Conservation (phyloP, 768 basidiomycete genomes). For the Russula griseocarnosa region DNA sequence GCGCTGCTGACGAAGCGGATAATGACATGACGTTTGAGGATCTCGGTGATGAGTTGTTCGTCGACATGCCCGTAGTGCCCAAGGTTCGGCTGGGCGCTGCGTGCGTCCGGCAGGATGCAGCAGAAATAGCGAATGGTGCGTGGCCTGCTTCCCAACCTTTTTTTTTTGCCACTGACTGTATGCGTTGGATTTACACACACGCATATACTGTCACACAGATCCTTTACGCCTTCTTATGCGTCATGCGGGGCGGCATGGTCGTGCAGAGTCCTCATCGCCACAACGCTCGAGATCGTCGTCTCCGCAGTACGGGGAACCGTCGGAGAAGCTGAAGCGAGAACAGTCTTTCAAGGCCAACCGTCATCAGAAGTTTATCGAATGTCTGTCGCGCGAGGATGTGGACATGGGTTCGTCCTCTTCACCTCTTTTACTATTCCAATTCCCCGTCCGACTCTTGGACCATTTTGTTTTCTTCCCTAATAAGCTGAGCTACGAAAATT, state of each 20-base stretch:
- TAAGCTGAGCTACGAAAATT: slow-evolving; percentile 82
- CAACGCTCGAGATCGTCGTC: slow-evolving; percentile 22
- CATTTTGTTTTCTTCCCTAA: not conserved
- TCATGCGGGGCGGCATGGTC: slow-evolving; percentile 6
- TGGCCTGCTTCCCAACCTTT: not conserved
- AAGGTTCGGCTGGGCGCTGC: slow-evolving; percentile 3
- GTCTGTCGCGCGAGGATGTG: slow-evolving; percentile 69
- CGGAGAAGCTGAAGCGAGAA: slow-evolving; percentile 60
- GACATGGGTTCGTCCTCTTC: slow-evolving; percentile 59
- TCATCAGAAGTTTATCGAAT: slow-evolving; percentile 77
- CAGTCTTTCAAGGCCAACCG: slow-evolving; percentile 75
- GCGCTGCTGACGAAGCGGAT: slow-evolving; percentile 16
- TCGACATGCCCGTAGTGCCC: slow-evolving; percentile 22
- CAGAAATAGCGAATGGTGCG: slow-evolving; percentile 27
- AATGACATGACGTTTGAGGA: slow-evolving; percentile 23
- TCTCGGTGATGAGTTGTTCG: slow-evolving; percentile 23
- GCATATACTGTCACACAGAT: slow-evolving; percentile 8
- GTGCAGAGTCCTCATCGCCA: slow-evolving; percentile 7
- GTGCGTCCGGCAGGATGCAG: slow-evolving; percentile 28
- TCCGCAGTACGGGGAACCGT: slow-evolving; percentile 14
- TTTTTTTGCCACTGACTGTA: not conserved
- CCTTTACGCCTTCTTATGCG: slow-evolving; percentile 24
- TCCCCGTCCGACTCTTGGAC: not conserved
- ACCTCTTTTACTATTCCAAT: not conserved
- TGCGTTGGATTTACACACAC: not conserved